Percentiles rank a stretch among this genome's conserved stretches.
These are phyloP conservation scores for Pinus albicaulis DNA, from an alignment of 75 land plant species.

Conservation along the genomic window DNA sequence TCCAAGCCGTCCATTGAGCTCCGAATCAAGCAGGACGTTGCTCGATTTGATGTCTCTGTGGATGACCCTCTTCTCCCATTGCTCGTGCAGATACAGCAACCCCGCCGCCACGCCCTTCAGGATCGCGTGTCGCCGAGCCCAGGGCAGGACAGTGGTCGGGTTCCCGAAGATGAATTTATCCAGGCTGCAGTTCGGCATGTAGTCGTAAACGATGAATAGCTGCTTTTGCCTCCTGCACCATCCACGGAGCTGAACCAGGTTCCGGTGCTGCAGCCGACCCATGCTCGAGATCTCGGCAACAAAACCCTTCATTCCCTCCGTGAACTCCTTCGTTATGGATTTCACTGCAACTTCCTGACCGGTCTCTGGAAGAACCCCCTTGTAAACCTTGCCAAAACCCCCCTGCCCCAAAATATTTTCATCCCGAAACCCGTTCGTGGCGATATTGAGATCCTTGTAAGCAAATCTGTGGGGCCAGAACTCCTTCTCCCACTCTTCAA, in stretches of 20 bases:
- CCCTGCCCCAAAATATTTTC: slow-evolving; percentile 3
- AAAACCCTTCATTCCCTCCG: slow-evolving; percentile 38
- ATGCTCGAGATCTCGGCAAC: slow-evolving; percentile 35
- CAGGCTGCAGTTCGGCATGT: slow-evolving; percentile 27
- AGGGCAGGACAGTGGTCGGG: not conserved
- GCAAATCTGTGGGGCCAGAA: slow-evolving; percentile 10
- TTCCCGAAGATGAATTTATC: slow-evolving; percentile 12
- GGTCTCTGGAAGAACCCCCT: slow-evolving; percentile 8
- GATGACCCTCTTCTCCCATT: slow-evolving; percentile 18
- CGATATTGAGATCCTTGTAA: slow-evolving; percentile 6
- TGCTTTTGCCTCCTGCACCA: slow-evolving; percentile 24
- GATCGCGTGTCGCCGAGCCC: slow-evolving; percentile 12
- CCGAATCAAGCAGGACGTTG: slow-evolving; percentile 18
- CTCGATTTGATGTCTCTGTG: slow-evolving; percentile 40
- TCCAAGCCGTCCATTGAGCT: slow-evolving; percentile 18
- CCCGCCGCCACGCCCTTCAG: slow-evolving; percentile 17
- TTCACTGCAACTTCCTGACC: slow-evolving; percentile 26
- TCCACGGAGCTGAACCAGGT: slow-evolving; percentile 36
- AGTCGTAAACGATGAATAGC: slow-evolving; percentile 22
- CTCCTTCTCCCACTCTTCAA: slow-evolving; percentile 16
- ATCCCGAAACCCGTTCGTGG: slow-evolving; percentile 15
- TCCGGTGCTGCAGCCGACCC: slow-evolving; percentile 43
- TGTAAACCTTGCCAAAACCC: slow-evolving; percentile 19
- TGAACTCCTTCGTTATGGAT: slow-evolving; percentile 17
- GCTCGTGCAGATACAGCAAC: slow-evolving; percentile 17